phyloP scores from a whole-genome alignment of 140 eudicot species.

The Senecio squalidus region DNA sequence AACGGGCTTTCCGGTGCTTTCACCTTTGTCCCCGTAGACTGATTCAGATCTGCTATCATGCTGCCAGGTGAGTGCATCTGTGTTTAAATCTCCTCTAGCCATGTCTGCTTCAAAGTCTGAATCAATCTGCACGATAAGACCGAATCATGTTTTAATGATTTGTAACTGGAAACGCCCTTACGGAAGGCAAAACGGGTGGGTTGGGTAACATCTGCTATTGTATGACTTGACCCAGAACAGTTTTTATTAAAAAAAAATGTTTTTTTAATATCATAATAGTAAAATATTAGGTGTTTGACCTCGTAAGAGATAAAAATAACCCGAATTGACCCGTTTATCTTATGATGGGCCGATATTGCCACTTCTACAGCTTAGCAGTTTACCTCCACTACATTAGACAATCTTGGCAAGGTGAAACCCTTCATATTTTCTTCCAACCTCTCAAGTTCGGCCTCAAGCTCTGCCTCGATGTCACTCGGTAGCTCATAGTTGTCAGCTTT shows the following conservation, averaged over 20 bases:
- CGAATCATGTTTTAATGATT: slow-evolving; percentile 1
- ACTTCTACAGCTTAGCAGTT: slow-evolving; percentile 3
- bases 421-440: slow-evolving; percentile 57
- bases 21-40: slow-evolving; percentile 26
- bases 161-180: too few species aligned
- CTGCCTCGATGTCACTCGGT: slow-evolving; percentile 67
- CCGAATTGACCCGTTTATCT: not conserved
- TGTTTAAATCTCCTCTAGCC: slow-evolving; percentile 40
- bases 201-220: not conserved
- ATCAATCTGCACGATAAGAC: slow-evolving; percentile 42
- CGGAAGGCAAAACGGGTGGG: not conserved
- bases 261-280: too few species aligned
- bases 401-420: slow-evolving; percentile 24
- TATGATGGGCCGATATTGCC: not conserved
- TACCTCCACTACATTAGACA: slow-evolving; percentile 50
- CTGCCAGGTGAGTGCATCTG: slow-evolving; percentile 22
- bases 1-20: slow-evolving; percentile 14
- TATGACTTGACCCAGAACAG: not conserved
- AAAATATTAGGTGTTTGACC: too few species aligned
- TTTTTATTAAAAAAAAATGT: too few species aligned
- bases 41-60: slow-evolving; percentile 34
- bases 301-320: not conserved
- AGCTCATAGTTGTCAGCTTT: slow-evolving; percentile 28
- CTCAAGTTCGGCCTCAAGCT: slow-evolving; percentile 87
- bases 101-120: slow-evolving; percentile 44